Evolutionary conservation across 768 basidiomycete genomes (phyloP), one percentile per base, ranked within the genome.

Genomic region (Kwoniella dejecticola): DNA sequence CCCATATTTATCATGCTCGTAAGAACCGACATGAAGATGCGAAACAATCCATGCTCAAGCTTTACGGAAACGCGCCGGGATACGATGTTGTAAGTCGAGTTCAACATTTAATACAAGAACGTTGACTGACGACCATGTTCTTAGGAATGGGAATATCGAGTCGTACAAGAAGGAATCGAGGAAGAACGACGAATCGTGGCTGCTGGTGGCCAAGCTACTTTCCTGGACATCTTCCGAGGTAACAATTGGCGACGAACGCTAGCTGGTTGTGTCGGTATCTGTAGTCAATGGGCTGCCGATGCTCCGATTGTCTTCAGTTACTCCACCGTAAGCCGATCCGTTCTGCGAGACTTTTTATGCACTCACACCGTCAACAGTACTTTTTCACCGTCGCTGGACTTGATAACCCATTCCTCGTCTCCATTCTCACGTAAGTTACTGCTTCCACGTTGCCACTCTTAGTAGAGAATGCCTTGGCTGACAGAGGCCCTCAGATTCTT

Each of bases 301-400:
- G 66, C 62, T 3, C 66, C 66, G 3, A 60, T 68, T 48, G 53
- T 68, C 19, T 68, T 68, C 40, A 23, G 58, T 36, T 68, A 68
- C 63, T 67, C 65, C 40, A 63, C 65, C 4, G 63, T 64, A 24
- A 45, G 57, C 17, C 13, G 31, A 13, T 30, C 23, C 17, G 5
- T 21, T 45, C 23, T 23, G 23, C 11, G 44, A 45, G 11, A 21
- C 50, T 10, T 11, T 41, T 13, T 26, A 44, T 21, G 12, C 15
- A 40, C 41, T 24, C n/a, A 60, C 46, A 24, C 46, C 33, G 15
- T 7, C 15, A 15, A 36, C 15, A 36, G 57, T 67, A 67, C 50
- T 66, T 62, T 52, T 66, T 66, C 61, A 33, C 15, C 11, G 57
- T 66, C 55, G 60, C 55, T 47, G 53, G 53, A 19, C 60, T 66